A percentile compares a stretch with the other conserved stretches of the same genome.
Conservation (phyloP, 2,329 filamentous ascomycete species). For the Fusarium verticillioides region DNA sequence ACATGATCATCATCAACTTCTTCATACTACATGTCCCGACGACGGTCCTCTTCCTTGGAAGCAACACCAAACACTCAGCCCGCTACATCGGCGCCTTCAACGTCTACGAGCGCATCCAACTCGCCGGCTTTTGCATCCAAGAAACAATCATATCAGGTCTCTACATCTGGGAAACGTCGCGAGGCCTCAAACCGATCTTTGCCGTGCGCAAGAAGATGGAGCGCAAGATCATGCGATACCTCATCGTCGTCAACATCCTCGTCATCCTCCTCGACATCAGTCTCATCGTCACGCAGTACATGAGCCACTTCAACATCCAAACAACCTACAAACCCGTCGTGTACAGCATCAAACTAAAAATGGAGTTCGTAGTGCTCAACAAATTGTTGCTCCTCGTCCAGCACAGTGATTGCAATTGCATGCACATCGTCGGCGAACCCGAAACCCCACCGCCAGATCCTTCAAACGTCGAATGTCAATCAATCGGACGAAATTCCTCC, state of each 20-base stretch:
- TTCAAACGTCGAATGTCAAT: constrained; percentile 5
- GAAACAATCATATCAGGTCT: constrained; percentile 30
- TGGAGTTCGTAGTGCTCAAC: constrained; percentile 36
- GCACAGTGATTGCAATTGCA: constrained; percentile 32
- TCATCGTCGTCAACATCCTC: constrained; percentile 33
- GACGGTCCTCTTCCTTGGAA: constrained; percentile 25
- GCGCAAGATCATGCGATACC: constrained; percentile 30
- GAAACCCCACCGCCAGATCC: background rate
- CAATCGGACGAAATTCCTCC: background rate
- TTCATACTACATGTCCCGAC: constrained; percentile 29
- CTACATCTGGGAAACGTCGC: constrained; percentile 35
- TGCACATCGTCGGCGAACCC: constrained; percentile 21
- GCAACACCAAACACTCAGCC: constrained; percentile 20
- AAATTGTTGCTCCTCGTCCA: constrained; percentile 28
- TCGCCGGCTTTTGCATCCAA: constrained; percentile 34
- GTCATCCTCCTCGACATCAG: constrained; percentile 34
- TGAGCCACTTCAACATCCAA: constrained; percentile 34
- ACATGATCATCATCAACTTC: constrained; percentile 36
- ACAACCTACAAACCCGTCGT: constrained; percentile 37
- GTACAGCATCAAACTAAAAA: constrained; percentile 38
- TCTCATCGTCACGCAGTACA: constrained; percentile 30
- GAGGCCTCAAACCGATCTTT: constrained; percentile 29
- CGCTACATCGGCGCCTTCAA: constrained; percentile 27
- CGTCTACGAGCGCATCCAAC: constrained; percentile 31
- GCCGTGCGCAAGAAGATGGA: constrained; percentile 19